A percentile compares a stretch with the other conserved stretches of the same genome.
Conservation (phyloP, 2,329 filamentous ascomycete species). For the Conoideocrella luteorostrata region DNA sequence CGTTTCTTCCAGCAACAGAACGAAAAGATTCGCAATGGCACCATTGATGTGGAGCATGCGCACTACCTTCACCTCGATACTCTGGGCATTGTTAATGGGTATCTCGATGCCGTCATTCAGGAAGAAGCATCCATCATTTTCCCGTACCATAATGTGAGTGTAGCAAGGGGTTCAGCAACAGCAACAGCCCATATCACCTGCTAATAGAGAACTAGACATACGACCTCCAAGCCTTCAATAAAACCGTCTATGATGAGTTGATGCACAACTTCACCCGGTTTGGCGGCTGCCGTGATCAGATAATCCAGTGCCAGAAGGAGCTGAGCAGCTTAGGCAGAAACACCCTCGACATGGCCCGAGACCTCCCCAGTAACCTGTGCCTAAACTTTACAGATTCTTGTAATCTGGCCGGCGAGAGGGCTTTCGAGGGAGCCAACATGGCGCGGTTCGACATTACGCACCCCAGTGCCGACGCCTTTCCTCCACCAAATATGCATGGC, state of each 20-base stretch:
- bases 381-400: slow-evolving; percentile 42
- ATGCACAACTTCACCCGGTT: slow-evolving; percentile 23
- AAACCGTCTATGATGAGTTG: slow-evolving; percentile 28
- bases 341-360: slow-evolving; percentile 28
- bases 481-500: slow-evolving; percentile 51
- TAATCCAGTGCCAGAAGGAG: slow-evolving; percentile 41
- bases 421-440: slow-evolving; percentile 47
- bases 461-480: slow-evolving; percentile 51
- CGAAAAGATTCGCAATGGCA: slow-evolving; percentile 29
- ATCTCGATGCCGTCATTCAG: slow-evolving; percentile 58
- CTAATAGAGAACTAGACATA: slow-evolving; percentile 33
- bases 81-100: slow-evolving; percentile 64
- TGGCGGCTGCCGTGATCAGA: slow-evolving; percentile 46
- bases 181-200: too few species aligned
- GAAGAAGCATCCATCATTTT: slow-evolving; percentile 49
- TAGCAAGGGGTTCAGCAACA: too few species aligned
- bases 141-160: slow-evolving; percentile 51
- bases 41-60: slow-evolving; percentile 31
- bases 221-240: slow-evolving; percentile 50
- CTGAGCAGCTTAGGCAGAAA: slow-evolving; percentile 47
- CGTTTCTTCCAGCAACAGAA: slow-evolving; percentile 57
- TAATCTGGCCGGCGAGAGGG: slow-evolving; percentile 46
- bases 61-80: slow-evolving; percentile 49
- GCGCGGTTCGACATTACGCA: slow-evolving; percentile 58
- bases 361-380: slow-evolving; percentile 25